Base-by-base conservation (phyloP, 768 basidiomycete species). In the Cantharellus anzutake region DNA sequence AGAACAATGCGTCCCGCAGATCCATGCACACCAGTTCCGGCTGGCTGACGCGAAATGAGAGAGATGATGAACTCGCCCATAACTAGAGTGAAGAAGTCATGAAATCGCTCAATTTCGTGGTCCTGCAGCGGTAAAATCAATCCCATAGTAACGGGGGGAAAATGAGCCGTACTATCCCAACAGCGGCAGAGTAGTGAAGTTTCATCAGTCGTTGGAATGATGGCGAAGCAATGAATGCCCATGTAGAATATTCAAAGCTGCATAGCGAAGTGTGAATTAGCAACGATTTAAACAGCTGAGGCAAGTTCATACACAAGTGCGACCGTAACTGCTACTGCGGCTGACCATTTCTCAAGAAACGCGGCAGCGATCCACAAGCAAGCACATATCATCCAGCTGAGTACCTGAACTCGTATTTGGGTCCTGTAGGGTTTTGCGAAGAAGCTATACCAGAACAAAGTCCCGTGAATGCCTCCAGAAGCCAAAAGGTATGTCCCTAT, bases 51-150 rank as follows among this genome's bases (percentile, higher is more conserved):
- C n/a, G 41, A 44, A 4, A 59, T 59, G 7, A 51, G 38, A 7
- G 58, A 59, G 48, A 59, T 48, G 4, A 59, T 29, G 58, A 59
- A 59, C 34, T 59, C 58, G 16, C 58, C 58, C 58, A 59, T 59
- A 20, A 59, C 58, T 3, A 59, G 48, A 5, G 58, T 59, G 48
- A 59, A 59, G 58, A 59, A 59, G 35, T 59, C 58, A 39, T 59
- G 48, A 50, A 59, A 59, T 16, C 58, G 42, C 16, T 59, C 58
- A 29, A 59, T 42, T 35, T 59, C 58, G 58, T 59, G 58, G 16
- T 59, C 58, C 44, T 48, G 11, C 29, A 29, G 20, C 20, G 20
- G 20, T 29, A 29, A 29, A 29, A 29, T 29, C 20, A 29, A 29
- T 29, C 20, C 20, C 20, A 29, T 29, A 29, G 20, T 29, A 29